Conservation (phyloP, 306 rosid species). For the barrel medic (Medicago truncatula) region DNA sequence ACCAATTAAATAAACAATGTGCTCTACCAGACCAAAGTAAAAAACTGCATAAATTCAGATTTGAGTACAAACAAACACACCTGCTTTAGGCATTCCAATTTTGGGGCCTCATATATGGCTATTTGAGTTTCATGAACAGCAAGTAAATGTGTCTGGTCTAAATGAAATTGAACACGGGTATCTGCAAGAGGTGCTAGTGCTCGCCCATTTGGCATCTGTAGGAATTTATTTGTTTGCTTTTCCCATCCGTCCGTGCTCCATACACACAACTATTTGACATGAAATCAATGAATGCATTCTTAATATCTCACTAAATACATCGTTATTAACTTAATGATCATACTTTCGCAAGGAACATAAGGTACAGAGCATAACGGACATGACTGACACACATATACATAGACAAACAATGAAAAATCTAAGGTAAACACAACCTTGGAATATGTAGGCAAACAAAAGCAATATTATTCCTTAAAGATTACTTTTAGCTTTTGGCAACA, state of each 20-base stretch:
- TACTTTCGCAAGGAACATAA: background rate
- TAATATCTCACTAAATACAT: slow-evolving; percentile 13
- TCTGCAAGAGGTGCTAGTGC: slow-evolving; percentile 77
- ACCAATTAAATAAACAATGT: slow-evolving; percentile 9
- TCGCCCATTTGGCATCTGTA: slow-evolving; percentile 78
- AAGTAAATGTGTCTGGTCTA: slow-evolving; percentile 85
- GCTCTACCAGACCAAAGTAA: slow-evolving; percentile 26
- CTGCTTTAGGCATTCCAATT: slow-evolving; percentile 91
- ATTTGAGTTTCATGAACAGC: slow-evolving; percentile 97
- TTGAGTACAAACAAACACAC: slow-evolving; percentile 42
- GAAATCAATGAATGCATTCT: slow-evolving; percentile 11
- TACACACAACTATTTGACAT: slow-evolving; percentile 79
- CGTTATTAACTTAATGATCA: slow-evolving; percentile 9
- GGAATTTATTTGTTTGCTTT: slow-evolving; percentile 73
- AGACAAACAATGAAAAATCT: slow-evolving; percentile 11
- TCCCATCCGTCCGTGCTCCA: slow-evolving; percentile 99
- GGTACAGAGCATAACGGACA: background rate
- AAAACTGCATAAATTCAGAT: slow-evolving; percentile 25
- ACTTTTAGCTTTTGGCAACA: background rate
- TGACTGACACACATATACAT: background rate
- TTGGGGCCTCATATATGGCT: slow-evolving; percentile 90
- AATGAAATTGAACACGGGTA: slow-evolving; percentile 94
- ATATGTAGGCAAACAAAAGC: slow-evolving; percentile 6
- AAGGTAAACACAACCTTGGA: slow-evolving; percentile 1
- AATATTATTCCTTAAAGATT: slow-evolving; percentile 2